These are phyloP conservation scores for Voacanga thouarsii DNA, from an alignment of 257 asterid genomes.

Conservation along the genomic window DNA sequence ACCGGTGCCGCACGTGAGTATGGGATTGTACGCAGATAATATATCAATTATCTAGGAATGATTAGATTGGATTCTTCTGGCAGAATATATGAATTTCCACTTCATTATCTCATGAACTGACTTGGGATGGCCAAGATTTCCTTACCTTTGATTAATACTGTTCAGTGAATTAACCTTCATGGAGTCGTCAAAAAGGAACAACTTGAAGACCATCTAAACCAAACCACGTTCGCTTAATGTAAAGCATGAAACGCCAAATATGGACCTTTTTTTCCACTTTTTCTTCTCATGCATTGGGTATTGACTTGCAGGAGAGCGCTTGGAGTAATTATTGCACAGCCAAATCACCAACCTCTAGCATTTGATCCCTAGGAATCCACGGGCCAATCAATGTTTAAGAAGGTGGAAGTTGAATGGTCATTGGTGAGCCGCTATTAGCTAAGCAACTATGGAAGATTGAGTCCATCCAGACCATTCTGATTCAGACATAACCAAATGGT, in stretches of 20 bases:
- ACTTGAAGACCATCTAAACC: not conserved
- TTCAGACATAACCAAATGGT: not conserved
- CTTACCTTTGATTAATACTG: not conserved
- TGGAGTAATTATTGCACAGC: not conserved
- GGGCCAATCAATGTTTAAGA: not conserved
- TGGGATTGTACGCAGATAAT: slow-evolving; percentile 24
- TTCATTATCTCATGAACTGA: slow-evolving; percentile 36
- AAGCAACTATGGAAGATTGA: not conserved
- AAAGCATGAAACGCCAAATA: not conserved
- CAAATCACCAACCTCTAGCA: not conserved
- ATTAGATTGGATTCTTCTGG: slow-evolving; percentile 43
- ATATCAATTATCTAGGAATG: slow-evolving; percentile 40
- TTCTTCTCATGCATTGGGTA: not conserved
- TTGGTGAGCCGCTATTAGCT: not conserved
- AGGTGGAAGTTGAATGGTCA: not conserved
- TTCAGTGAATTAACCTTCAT: not conserved
- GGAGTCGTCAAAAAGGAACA: not conserved
- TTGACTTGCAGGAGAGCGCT: not conserved
- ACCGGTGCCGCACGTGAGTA: slow-evolving; percentile 57
- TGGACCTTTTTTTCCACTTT: not conserved
- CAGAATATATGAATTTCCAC: slow-evolving; percentile 24
- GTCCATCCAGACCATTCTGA: not conserved
- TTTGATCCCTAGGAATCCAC: not conserved
- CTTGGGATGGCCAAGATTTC: slow-evolving; percentile 33
- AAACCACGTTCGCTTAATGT: slow-evolving; percentile 5